Conservation (phyloP, 2,329 filamentous ascomycete genomes). For the Fusarium sp. region DNA sequence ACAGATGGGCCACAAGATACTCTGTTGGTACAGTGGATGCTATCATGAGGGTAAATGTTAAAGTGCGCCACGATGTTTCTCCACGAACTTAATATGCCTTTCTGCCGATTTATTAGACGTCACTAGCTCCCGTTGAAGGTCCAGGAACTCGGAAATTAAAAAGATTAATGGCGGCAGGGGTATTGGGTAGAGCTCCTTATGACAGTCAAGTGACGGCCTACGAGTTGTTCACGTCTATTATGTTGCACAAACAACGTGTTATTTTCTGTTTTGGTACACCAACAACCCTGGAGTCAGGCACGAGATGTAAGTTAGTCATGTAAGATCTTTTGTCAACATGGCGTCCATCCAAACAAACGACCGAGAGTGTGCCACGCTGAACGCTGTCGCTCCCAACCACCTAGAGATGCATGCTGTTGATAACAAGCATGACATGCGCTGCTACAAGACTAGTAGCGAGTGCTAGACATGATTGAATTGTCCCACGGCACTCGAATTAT, state of each 20-base stretch:
- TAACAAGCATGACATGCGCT: neutral
- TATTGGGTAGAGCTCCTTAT: neutral
- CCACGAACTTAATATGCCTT: neutral
- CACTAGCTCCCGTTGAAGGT: neutral
- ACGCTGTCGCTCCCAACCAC: neutral
- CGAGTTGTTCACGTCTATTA: neutral
- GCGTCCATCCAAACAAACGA: neutral
- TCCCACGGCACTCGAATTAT: neutral
- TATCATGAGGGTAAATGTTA: neutral
- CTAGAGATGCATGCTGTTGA: neutral
- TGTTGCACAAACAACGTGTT: neutral
- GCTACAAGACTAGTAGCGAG: neutral
- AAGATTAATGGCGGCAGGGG: neutral
- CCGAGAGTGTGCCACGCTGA: neutral
- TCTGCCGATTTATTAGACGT: neutral
- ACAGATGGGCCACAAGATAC: neutral
- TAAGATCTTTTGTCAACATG: neutral
- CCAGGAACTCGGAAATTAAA: neutral
- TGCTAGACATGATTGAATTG: neutral
- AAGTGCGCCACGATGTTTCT: conserved; percentile 9
- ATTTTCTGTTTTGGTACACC: neutral
- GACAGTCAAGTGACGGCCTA: neutral
- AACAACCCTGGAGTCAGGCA: neutral
- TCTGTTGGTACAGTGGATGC: neutral
- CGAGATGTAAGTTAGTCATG: neutral